Base-by-base conservation (phyloP, 306 rosid species). In the Bauhinia variegata region DNA sequence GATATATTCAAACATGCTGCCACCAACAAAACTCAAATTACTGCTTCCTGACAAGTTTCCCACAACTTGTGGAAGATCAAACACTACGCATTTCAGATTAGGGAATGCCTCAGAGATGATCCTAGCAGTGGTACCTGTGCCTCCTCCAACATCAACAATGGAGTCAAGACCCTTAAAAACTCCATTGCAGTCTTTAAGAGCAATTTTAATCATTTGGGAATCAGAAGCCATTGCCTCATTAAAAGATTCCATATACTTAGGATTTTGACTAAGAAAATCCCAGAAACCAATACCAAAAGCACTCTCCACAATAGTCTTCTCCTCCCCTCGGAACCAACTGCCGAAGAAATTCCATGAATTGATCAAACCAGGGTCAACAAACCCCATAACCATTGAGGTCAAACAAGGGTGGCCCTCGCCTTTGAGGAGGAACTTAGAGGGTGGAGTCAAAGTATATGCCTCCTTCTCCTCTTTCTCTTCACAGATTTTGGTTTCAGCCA, bases 131-230 rank as follows among this genome's bases (percentile, higher is more conserved):
- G 41, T 8, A 5, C 41, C 41, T 5, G 41, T 36, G 6, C 41
- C 41, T 36, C 41, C 41, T 36, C 41, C 41, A 5, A 36, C 41
- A 36, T 36, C 41, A 5, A 36, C 41, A 5, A 36, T 8, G 9
- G 73, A 62, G 49, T 53, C 51, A 39, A 73, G 30, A 11, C 76
- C 83, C 43, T 68, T 76, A 23, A 79, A 73, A 56, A 68, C 68
- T 5, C 42, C 59, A 47, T 68, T 74, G 73, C 57, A 68, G 5
- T 74, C 79, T 51, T 13, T 42, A 2, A 79, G 16, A 3, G 63
- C 73, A 68, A 62, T 31, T 64, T 57, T 68, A 71, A 79, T 41
- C 67, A 68, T 50, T 38, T 18, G 32, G 6, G 83, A 78, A 68
- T 68, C 75, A 39, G 63, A 55, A 3, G 71, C 59, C 75, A 73